Evolutionary conservation across 2,329 filamentous ascomycete genomes (phyloP).

Genomic region (Mariannaea sp.): DNA sequence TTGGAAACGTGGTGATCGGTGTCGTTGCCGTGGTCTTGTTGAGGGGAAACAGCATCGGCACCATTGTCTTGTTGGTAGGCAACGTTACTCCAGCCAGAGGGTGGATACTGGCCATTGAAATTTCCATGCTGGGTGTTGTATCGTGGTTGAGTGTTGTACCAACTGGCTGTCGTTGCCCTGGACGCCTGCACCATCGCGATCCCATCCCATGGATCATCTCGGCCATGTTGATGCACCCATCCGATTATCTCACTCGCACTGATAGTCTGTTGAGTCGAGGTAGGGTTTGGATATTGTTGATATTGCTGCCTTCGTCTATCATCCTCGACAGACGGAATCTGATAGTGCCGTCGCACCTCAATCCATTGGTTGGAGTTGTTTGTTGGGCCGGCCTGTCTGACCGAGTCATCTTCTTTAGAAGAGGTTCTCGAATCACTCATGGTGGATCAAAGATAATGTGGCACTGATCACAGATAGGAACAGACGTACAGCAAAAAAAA

Average conservation of each 20-base stretch:
- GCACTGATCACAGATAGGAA: not conserved
- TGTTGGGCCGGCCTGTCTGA: not conserved
- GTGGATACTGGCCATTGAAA: not conserved
- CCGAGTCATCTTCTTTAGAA: not conserved
- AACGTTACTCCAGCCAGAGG: not conserved
- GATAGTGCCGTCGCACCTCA: slow-evolving; percentile 9
- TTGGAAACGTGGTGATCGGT: not conserved
- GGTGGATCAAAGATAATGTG: slow-evolving; percentile 3
- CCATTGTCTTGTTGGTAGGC: not conserved
- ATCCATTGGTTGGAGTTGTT: slow-evolving; percentile 1
- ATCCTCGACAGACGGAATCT: not conserved
- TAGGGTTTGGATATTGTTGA: not conserved
- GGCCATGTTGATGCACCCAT: slow-evolving; percentile 10
- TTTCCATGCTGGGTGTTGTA: not conserved
- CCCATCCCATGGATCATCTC: slow-evolving; percentile 14
- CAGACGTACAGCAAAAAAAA: not conserved
- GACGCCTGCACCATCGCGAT: slow-evolving; percentile 4
- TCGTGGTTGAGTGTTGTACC: not conserved
- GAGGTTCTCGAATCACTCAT: not conserved
- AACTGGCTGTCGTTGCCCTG: not conserved
- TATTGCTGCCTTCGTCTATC: not conserved
- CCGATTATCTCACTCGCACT: slow-evolving; percentile 1
- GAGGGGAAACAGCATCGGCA: too few species aligned
- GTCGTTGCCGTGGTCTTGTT: not conserved
- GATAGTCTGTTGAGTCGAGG: not conserved